phyloP scores from a whole-genome alignment of 2,329 filamentous ascomycete genomes.

The Knufia fluminis region DNA sequence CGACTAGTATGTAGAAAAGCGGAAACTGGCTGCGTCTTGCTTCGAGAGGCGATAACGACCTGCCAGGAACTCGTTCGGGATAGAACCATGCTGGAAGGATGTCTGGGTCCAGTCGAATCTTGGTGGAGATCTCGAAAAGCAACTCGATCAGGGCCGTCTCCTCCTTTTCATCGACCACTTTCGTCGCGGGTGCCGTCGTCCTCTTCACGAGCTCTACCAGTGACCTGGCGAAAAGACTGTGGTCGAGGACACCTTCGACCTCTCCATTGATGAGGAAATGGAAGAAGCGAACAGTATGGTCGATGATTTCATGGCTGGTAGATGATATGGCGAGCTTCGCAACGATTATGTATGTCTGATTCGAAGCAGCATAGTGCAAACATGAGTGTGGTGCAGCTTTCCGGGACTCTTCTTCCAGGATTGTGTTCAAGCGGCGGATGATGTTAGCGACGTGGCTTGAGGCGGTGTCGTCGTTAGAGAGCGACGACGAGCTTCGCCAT shows the following conservation, averaged over 20 bases:
- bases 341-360: conserved; percentile 82
- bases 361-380: conserved; percentile 73
- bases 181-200: conserved; percentile 57
- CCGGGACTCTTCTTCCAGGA: conserved; percentile 82
- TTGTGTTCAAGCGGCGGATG: conserved; percentile 50
- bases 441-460: conserved; percentile 42
- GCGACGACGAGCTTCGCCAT: conserved; percentile 48
- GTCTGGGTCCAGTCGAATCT: conserved; percentile 79
- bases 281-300: conserved; percentile 76
- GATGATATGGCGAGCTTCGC: conserved; percentile 80
- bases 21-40: conserved; percentile 91
- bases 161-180: conserved; percentile 60
- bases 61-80: conserved; percentile 38
- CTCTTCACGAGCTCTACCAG: conserved; percentile 74
- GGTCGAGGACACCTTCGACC: conserved; percentile 89
- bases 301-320: conserved; percentile 76
- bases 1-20: conserved; percentile 87
- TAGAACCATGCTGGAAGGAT: conserved; percentile 91
- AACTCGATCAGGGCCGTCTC: conserved; percentile 86
- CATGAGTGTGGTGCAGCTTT: conserved; percentile 85
- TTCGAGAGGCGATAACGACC: conserved; percentile 53
- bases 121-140: conserved; percentile 90
- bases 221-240: conserved; percentile 72
- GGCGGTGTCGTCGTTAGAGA: conserved; percentile 43
- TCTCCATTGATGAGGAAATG: conserved; percentile 91